These are phyloP conservation scores for Dentipellis fragilis DNA, from an alignment of 768 basidiomycete species.

Conservation along the genomic window DNA sequence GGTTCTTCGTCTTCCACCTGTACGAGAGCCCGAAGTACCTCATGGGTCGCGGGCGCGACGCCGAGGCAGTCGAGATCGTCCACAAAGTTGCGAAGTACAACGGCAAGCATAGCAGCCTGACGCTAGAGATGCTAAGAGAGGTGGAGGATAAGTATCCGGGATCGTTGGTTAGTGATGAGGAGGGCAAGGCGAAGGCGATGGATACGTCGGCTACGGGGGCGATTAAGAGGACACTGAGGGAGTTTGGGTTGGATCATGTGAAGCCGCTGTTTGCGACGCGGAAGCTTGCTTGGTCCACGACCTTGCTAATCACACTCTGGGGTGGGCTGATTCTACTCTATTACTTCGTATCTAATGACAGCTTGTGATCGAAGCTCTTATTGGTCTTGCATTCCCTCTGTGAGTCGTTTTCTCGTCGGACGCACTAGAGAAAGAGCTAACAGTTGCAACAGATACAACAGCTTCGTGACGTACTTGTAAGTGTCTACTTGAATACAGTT, in stretches of 20 bases:
- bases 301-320: conserved; percentile 42
- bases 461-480: conserved; percentile 44
- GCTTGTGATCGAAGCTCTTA: conserved; percentile 38
- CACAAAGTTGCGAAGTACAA: conserved; percentile 56
- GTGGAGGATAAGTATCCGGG: conserved; percentile 9
- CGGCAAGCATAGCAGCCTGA: conserved; percentile 36
- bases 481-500: conserved; percentile 7
- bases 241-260: conserved; percentile 33
- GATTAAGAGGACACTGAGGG: conserved; percentile 27
- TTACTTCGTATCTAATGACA: background rate
- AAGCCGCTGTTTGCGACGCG: conserved; percentile 39
- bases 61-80: conserved; percentile 49
- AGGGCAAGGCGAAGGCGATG: conserved; percentile 14
- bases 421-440: background rate
- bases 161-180: conserved; percentile 4
- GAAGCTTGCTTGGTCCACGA: conserved; percentile 41
- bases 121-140: conserved; percentile 36
- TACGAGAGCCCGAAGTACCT: conserved; percentile 66
- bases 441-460: conserved; percentile 30
- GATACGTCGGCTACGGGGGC: conserved; percentile 29
- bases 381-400: conserved; percentile 70
- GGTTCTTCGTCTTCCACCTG: conserved; percentile 58
- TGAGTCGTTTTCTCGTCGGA: conserved; percentile 20
- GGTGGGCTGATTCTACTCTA: conserved; percentile 21
- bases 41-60: conserved; percentile 57